Evolutionary conservation across 2,329 filamentous ascomycete genomes (phyloP).

Genomic region (Fusarium sp.): DNA sequence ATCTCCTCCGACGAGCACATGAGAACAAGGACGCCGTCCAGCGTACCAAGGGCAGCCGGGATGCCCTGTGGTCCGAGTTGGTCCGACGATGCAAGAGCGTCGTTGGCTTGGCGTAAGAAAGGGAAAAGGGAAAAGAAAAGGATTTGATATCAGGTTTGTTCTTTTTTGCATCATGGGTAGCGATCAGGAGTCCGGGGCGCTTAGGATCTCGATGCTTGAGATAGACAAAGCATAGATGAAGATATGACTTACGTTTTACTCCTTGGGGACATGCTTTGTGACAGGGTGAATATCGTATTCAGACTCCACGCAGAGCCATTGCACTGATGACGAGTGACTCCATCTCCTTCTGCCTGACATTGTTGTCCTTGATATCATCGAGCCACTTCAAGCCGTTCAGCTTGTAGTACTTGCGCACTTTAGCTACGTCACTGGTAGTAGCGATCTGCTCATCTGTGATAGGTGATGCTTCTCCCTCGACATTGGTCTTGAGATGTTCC

Average conservation of each 20-base stretch:
- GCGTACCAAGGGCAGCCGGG: slow-evolving; percentile 70
- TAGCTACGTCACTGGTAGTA: slow-evolving; percentile 71
- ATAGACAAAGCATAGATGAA: slow-evolving; percentile 44
- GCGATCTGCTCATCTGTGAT: slow-evolving; percentile 75
- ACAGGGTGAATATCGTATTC: slow-evolving; percentile 11
- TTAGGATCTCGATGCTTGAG: slow-evolving; percentile 41
- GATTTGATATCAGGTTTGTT: slow-evolving; percentile 40
- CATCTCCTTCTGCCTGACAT: slow-evolving; percentile 64
- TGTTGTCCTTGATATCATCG: slow-evolving; percentile 58
- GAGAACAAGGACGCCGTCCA: slow-evolving; percentile 80
- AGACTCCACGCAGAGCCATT: slow-evolving; percentile 72
- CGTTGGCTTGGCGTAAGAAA: slow-evolving; percentile 52
- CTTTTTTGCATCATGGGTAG: slow-evolving; percentile 46
- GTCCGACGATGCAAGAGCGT: slow-evolving; percentile 63
- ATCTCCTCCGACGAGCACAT: slow-evolving; percentile 71
- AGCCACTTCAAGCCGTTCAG: slow-evolving; percentile 71
- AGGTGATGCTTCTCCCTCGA: slow-evolving; percentile 70
- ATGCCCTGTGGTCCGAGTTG: slow-evolving; percentile 73
- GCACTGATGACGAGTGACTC: slow-evolving; percentile 78
- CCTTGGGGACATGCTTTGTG: slow-evolving; percentile 13
- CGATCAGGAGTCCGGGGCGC: slow-evolving; percentile 45
- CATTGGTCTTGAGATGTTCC: slow-evolving; percentile 69
- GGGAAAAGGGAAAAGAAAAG: slow-evolving; percentile 18
- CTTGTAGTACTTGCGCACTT: slow-evolving; percentile 89
- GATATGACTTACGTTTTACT: slow-evolving; percentile 45